These are phyloP conservation scores for Priceomyces fermenticarens DNA, from an alignment of 805 yeast genomes.

Conservation along the genomic window DNA sequence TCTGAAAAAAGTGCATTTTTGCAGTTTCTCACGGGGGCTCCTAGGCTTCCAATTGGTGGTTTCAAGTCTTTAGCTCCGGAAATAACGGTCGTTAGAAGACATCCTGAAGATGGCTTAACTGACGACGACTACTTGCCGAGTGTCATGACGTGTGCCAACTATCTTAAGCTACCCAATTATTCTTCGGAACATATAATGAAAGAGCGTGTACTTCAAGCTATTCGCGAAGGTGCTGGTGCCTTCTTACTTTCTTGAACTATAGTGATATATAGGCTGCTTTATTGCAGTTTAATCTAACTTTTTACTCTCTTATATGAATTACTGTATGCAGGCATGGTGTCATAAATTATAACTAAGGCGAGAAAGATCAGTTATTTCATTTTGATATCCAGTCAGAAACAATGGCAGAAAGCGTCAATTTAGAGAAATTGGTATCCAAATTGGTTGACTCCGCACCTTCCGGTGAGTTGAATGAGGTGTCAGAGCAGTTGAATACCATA, in stretches of 20 bases:
- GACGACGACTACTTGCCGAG: conserved; percentile 88
- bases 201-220: conserved; percentile 61
- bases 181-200: conserved; percentile 59
- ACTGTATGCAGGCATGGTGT: neutral
- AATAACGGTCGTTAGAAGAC: conserved; percentile 82
- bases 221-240: conserved; percentile 85
- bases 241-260: conserved; percentile 59
- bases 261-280: neutral
- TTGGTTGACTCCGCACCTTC: conserved; percentile 37
- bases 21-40: conserved; percentile 90
- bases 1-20: conserved; percentile 68
- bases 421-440: conserved; percentile 23
- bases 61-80: conserved; percentile 79
- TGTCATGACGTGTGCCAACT: conserved; percentile 98
- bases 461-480: conserved; percentile 32
- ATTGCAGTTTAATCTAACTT: neutral
- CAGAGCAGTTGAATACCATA: conserved; percentile 21
- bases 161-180: conserved; percentile 84
- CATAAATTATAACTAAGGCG: neutral
- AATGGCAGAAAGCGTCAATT: conserved; percentile 19
- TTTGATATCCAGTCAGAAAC: neutral
- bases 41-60: conserved; percentile 91
- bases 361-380: neutral
- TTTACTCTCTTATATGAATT: neutral
- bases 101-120: conserved; percentile 62